Base-by-base conservation (phyloP, 345 rosid genomes). In the Nasturtium officinale region DNA sequence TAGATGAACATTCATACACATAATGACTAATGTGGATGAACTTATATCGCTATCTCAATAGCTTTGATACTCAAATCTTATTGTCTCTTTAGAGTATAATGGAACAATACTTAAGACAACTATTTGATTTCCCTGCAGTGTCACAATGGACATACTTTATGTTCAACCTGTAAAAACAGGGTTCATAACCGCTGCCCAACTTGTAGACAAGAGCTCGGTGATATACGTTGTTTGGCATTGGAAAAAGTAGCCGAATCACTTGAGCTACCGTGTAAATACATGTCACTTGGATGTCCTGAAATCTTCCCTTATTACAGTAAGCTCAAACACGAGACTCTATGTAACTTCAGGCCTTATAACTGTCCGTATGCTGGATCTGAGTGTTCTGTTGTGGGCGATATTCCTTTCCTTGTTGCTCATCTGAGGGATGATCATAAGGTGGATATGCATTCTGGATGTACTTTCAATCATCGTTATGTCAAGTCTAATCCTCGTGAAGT, bases 201-300 rank as follows among this genome's bases (percentile, higher is more conserved):
- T 48, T 93, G 98, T 78, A 83, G 98, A 80, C 97, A 90, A 81
- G 98, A 93, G 87, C 97, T 93, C 25, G 97, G 97, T n/a, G 98
- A 93, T 74, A 87, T 90, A 46, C 89, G 98, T 72, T 90, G 98
- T 79, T 82, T 90, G 47, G 97, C 97, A 20, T 69, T 94, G 64
- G 98, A 94, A 78, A 94, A 91, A 80, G 96, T 94, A 23, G 97
- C 97, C 0, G 98, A 90, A 77, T 93, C 97, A 10, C 91, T 93
- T 38, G 95, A 90, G 64, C 80, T 93, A 72, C 98, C 96, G 7
- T 91, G 98, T 94, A 89, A 85, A 56, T 86, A 84, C 79, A 75
- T 73, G 74, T 79, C 89, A 1, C 86, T 87, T 70, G 98, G 98
- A 69, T 91, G 97, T 85, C 90, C 86, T 2, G 96, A 89, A 81